A percentile compares a stretch with the other conserved stretches of the same genome.
These are phyloP conservation scores for Bruguiera parviflora DNA, from an alignment of 345 rosid species.

Conservation along the genomic window DNA sequence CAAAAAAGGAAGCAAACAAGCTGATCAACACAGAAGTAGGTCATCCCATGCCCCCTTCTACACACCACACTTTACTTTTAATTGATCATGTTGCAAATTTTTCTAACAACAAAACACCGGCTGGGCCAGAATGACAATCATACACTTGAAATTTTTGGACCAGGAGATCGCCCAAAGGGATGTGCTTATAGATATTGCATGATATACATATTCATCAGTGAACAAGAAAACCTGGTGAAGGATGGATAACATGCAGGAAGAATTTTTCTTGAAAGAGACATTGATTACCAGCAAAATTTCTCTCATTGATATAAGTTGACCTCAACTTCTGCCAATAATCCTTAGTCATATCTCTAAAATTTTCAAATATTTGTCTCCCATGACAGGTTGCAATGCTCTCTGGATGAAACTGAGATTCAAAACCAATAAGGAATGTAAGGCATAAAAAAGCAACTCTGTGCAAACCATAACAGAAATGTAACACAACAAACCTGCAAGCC, in stretches of 20 bases:
- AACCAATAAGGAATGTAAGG: constrained; percentile 25
- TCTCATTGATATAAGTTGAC: constrained; percentile 31
- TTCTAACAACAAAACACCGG: no score
- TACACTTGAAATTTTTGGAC: no score
- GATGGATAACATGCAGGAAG: background rate
- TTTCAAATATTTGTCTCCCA: constrained; percentile 71
- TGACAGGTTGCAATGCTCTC: constrained; percentile 87
- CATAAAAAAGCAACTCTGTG: background rate
- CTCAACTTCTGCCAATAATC: constrained; percentile 61
- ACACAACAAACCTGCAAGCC: constrained; percentile 73
- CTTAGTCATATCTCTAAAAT: constrained; percentile 70
- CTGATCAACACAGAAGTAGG: background rate
- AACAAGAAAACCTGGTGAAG: background rate
- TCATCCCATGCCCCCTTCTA: no score
- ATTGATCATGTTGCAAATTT: no score
- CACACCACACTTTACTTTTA: no score
- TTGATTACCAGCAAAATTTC: constrained; percentile 52
- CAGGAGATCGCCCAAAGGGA: no score
- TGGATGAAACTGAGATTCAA: constrained; percentile 74
- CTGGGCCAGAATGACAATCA: no score
- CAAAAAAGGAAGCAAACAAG: background rate
- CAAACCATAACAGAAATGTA: background rate
- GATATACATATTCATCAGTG: background rate
- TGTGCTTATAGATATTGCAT: no score
- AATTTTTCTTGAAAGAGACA: constrained; percentile 19